Conservation (phyloP, 441 rosid genomes). For the Syzygium syzygioides region DNA sequence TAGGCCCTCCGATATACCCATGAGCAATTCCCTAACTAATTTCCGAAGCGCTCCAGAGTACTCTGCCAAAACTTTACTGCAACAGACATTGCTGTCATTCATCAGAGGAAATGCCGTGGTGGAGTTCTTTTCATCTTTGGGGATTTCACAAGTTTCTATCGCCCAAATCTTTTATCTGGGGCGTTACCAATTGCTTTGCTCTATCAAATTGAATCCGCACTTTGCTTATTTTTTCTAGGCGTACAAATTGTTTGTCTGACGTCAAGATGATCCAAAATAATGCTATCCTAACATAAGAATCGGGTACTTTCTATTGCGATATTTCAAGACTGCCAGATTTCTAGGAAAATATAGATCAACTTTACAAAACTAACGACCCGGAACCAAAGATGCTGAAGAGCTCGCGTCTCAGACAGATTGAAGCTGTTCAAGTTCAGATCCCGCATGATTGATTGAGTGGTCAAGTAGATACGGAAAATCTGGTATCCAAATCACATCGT, state of each 20-base stretch:
- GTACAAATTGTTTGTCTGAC: background rate
- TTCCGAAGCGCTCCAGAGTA: slow-evolving; percentile 13
- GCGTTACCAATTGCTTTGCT: background rate
- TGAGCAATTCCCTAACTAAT: slow-evolving; percentile 12
- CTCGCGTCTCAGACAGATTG: background rate
- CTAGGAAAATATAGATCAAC: background rate
- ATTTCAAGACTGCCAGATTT: background rate
- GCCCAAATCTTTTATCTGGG: background rate
- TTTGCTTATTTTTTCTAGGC: background rate
- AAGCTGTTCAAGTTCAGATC: background rate
- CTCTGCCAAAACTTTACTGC: slow-evolving; percentile 16
- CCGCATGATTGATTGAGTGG: background rate
- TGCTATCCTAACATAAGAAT: background rate
- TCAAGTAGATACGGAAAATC: background rate
- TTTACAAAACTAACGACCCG: background rate
- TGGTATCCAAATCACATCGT: background rate
- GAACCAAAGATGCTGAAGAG: background rate
- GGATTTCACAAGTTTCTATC: background rate
- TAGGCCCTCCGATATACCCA: slow-evolving; percentile 30
- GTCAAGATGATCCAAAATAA: background rate
- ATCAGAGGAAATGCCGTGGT: background rate
- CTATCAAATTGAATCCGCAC: background rate
- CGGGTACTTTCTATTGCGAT: background rate
- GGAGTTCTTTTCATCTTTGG: background rate
- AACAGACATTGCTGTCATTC: background rate